Conservation (phyloP, 139 green algal genomes). For the Desmodesmus armatus region DNA sequence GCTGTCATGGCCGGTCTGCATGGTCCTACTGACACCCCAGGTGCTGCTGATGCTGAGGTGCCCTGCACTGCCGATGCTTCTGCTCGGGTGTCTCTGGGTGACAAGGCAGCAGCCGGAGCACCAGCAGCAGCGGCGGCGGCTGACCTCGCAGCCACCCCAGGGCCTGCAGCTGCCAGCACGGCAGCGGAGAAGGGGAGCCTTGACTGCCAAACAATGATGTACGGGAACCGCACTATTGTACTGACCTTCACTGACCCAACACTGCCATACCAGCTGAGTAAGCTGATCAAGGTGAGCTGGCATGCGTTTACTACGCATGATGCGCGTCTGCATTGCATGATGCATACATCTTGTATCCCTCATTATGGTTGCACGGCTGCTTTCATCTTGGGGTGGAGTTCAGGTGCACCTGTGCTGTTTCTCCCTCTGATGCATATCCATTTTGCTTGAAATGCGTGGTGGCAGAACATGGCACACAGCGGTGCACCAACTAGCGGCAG, state of each 20-base stretch:
- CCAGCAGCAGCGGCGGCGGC: neutral
- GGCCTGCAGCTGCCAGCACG: neutral
- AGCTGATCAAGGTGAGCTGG: conserved; percentile 52
- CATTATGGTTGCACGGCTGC: no score
- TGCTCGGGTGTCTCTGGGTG: no score
- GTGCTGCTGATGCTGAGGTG: neutral
- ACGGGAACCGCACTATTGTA: conserved; percentile 45
- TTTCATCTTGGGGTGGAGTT: no score
- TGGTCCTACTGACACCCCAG: neutral
- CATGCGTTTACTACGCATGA: neutral
- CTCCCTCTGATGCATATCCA: no score
- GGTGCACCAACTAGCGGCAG: no score
- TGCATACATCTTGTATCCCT: no score
- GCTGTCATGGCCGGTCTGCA: neutral
- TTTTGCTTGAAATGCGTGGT: no score
- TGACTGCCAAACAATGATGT: conserved; percentile 25
- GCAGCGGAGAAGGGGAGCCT: neutral
- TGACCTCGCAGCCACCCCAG: neutral
- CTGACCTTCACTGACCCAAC: conserved; percentile 55
- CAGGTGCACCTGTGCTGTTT: no score
- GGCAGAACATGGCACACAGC: no score
- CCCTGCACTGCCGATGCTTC: neutral
- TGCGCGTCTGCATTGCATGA: no score
- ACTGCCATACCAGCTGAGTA: conserved; percentile 48
- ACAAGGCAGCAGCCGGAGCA: conserved; percentile 1